Percentiles rank a stretch among this genome's conserved stretches.
phyloP scores from a whole-genome alignment of 1,284 basidiomycete genomes.

The Austroboletus olivaceoglutinosus region DNA sequence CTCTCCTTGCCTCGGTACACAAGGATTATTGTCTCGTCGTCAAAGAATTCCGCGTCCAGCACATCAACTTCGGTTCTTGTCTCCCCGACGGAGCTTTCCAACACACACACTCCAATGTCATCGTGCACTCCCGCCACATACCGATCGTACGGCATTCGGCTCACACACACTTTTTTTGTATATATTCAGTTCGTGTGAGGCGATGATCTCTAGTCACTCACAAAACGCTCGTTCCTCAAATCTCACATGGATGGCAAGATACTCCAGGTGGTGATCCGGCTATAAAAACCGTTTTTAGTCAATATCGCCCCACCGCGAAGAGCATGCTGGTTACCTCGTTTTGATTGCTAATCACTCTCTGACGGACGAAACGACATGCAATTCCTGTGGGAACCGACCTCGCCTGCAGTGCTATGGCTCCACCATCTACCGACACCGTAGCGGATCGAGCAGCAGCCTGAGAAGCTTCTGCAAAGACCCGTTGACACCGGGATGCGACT shows the following conservation, averaged over 20 bases:
- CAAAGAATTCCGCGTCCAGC: constrained; percentile 71
- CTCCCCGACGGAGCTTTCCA: constrained; percentile 48
- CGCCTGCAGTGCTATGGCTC: constrained; percentile 27
- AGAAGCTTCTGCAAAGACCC: constrained; percentile 61
- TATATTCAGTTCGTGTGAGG: constrained; percentile 37
- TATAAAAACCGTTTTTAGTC: constrained; percentile 31
- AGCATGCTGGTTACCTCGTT: constrained; percentile 45
- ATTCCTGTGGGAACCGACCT: constrained; percentile 25
- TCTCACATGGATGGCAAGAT: constrained; percentile 42
- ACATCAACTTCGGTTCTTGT: constrained; percentile 45
- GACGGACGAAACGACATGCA: constrained; percentile 44
- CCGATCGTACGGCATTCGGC: constrained; percentile 46
- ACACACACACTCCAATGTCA: constrained; percentile 46
- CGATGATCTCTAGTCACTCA: constrained; percentile 29
- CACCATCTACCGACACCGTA: constrained; percentile 40
- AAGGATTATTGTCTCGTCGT: constrained; percentile 64
- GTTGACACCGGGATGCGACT: constrained; percentile 57
- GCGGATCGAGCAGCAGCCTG: constrained; percentile 63
- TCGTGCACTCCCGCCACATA: constrained; percentile 37
- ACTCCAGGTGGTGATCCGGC: constrained; percentile 44
- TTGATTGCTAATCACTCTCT: constrained; percentile 46
- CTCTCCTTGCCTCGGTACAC: constrained; percentile 45
- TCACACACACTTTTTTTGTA: constrained; percentile 51
- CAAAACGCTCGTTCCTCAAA: constrained; percentile 25
- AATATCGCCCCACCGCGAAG: constrained; percentile 28